Base-by-base conservation (phyloP, 129 eudicot species). In the Flaveria sonorensis region DNA sequence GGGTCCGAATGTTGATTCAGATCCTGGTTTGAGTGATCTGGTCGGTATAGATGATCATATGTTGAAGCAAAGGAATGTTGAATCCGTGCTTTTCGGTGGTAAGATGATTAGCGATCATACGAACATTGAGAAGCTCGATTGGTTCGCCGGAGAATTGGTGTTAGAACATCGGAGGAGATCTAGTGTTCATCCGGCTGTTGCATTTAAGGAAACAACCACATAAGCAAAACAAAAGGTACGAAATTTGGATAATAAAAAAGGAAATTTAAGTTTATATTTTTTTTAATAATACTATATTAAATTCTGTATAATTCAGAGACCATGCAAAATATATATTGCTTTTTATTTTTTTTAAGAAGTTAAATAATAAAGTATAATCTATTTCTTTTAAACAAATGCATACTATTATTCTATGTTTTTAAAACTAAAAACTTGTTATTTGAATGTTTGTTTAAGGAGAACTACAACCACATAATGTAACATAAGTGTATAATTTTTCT, bases 131-230 rank as follows among this genome's bases (percentile, higher is more conserved):
- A 92, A 90, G 75, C 88, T 92, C 11, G 98, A 92, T 23, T 92
- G 94, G 94, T 92, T 92, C 50, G 98, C 98, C 1, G 92, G 85
- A 55, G 88, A 92, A 74, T 88, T 92, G 24, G 98, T 92, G 74
- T 80, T 81, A 24, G 98, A 92, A 85, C 96, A 90, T 83, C 94
- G 86, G 79, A 87, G 98, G 92, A 90, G 94, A 82, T 78, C 86
- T 68, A 74, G 94, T 23, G 85, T 92, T 68, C 94, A 92, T 83
- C 96, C 94, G 70, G 88, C 96, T 70, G 96, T 92, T 82, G 94
- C 92, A 10, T 90, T 92, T 82, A 92, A 92, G 79, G 94, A 88
- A 82, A 75, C 90, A 43, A 69, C 72, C 69, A 71, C 87, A 23
- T 89, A 66, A 83, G 66, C 12, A 7, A 18, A 28, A 5, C 66